A percentile compares a stretch with the other conserved stretches of the same genome.
phyloP scores from a whole-genome alignment of 2,329 filamentous ascomycete species.

The Diaporthe australafricana region DNA sequence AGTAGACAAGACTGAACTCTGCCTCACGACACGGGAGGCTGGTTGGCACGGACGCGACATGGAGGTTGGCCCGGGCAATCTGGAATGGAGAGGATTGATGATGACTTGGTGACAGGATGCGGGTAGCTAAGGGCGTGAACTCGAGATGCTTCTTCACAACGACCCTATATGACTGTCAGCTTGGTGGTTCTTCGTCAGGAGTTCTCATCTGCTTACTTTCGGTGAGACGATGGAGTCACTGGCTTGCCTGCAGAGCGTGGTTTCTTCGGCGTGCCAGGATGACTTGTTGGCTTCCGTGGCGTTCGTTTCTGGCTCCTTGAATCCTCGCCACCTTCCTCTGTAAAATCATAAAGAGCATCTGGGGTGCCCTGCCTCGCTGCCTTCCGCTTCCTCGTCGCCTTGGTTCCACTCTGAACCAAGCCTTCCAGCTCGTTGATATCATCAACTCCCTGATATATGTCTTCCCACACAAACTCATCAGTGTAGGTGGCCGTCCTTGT shows the following conservation, averaged over 20 bases:
- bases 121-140: constrained; percentile 94
- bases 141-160: constrained; percentile 89
- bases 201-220: constrained; percentile 57
- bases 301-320: constrained; percentile 49
- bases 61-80: constrained; percentile 86
- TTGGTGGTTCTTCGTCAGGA: constrained; percentile 47
- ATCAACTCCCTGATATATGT: constrained; percentile 76
- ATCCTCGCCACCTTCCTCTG: constrained; percentile 47
- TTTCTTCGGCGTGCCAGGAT: constrained; percentile 66
- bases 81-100: constrained; percentile 90
- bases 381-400: constrained; percentile 69
- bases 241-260: constrained; percentile 61
- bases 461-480: constrained; percentile 91
- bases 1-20: constrained; percentile 93
- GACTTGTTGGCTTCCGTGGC: constrained; percentile 46
- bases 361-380: constrained; percentile 43
- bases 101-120: constrained; percentile 80
- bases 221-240: constrained; percentile 55
- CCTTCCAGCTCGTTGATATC: constrained; percentile 75
- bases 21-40: constrained; percentile 91
- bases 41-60: constrained; percentile 92
- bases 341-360: constrained; percentile 47
- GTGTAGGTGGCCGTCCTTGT: constrained; percentile 91
- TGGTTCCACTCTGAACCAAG: constrained; percentile 78
- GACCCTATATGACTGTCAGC: constrained; percentile 57